Conservation (phyloP, 331 rosid genomes). For the Dryas integrifolia region DNA sequence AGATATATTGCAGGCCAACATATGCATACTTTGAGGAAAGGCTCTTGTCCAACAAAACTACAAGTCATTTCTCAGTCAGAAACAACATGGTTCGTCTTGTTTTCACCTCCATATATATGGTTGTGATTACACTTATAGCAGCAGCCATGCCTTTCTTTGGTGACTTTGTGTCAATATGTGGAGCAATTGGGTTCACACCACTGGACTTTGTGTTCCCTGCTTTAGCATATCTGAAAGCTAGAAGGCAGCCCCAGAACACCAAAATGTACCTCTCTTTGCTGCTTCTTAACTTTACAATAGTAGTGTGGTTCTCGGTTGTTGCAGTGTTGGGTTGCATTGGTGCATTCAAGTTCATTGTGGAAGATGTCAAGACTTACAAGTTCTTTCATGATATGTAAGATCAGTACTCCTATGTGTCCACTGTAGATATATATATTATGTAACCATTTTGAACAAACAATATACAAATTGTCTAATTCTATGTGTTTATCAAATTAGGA, state of each 20-base stretch:
- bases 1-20: slow-evolving; percentile 83
- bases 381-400: slow-evolving; percentile 67
- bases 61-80: slow-evolving; percentile 13
- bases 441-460: not conserved
- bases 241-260: slow-evolving; percentile 33
- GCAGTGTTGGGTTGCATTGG: slow-evolving; percentile 73
- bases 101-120: slow-evolving; percentile 48
- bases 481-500: not conserved
- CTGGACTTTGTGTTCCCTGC: slow-evolving; percentile 73
- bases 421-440: too few species aligned
- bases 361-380: slow-evolving; percentile 52
- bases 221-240: slow-evolving; percentile 61
- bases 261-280: slow-evolving; percentile 34
- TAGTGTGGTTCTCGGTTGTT: slow-evolving; percentile 58
- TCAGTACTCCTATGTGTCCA: not conserved
- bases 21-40: slow-evolving; percentile 62
- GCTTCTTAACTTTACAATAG: slow-evolving; percentile 51
- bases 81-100: slow-evolving; percentile 36
- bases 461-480: not conserved
- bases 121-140: slow-evolving; percentile 49
- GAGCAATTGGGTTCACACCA: slow-evolving; percentile 72
- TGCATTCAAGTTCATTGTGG: slow-evolving; percentile 55
- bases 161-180: slow-evolving; percentile 71
- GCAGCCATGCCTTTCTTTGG: slow-evolving; percentile 71
- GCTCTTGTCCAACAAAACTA: slow-evolving; percentile 29